These are phyloP conservation scores for Aspergillus aculeatinus DNA, from an alignment of 2,329 filamentous ascomycete genomes.

Conservation along the genomic window DNA sequence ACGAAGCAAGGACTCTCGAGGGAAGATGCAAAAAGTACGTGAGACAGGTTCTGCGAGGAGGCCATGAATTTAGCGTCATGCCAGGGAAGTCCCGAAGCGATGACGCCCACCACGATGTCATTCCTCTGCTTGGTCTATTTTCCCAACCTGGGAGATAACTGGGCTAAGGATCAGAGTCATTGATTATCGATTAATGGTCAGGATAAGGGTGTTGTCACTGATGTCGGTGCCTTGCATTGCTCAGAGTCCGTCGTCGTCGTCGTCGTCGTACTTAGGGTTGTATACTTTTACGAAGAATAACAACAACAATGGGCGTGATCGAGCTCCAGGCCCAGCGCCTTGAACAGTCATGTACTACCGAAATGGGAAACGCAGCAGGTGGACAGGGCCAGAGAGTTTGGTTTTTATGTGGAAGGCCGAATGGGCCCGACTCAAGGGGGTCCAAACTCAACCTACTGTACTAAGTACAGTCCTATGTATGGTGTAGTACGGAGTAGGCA, in stretches of 20 bases:
- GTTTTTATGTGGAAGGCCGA: slow-evolving; percentile 5
- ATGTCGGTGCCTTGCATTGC: neutral
- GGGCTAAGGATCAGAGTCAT: neutral
- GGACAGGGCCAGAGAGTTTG: neutral
- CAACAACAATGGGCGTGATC: neutral
- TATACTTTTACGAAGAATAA: neutral
- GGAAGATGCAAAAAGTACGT: slow-evolving; percentile 15
- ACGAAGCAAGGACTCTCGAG: slow-evolving; percentile 33
- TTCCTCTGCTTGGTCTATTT: neutral
- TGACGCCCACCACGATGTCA: slow-evolving; percentile 2
- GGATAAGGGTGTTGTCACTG: neutral
- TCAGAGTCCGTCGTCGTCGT: neutral
- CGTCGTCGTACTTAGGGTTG: neutral
- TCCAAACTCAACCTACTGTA: slow-evolving; percentile 7
- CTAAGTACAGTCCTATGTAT: too few species aligned
- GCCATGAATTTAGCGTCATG: neutral
- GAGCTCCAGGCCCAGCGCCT: neutral
- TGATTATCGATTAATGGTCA: neutral
- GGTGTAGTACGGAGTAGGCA: too few species aligned
- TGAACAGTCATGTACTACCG: neutral
- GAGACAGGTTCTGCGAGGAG: slow-evolving; percentile 27
- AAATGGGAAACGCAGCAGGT: neutral
- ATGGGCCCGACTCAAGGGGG: slow-evolving; percentile 14
- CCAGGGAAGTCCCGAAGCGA: neutral
- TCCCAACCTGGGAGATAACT: neutral